These are phyloP conservation scores for Ustilago cynodontis DNA, from an alignment of 1,284 basidiomycete genomes.

Conservation along the genomic window DNA sequence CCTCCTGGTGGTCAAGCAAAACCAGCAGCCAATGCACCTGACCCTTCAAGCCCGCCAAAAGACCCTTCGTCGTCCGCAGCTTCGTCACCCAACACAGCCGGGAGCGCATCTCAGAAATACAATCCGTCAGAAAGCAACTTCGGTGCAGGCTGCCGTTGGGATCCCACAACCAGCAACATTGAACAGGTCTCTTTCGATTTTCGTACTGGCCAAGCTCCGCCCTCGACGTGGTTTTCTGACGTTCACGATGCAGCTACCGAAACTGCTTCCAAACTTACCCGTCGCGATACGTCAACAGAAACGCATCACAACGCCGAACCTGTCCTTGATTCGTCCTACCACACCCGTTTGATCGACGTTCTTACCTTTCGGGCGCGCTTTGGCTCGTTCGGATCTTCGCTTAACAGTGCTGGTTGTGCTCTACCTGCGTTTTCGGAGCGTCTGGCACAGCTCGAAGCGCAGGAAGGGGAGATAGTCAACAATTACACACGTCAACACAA, in stretches of 20 bases:
- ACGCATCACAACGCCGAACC: not conserved
- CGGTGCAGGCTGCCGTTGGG: conserved; percentile 50
- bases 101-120: not conserved
- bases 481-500: conserved; percentile 31
- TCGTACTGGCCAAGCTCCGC: conserved; percentile 40
- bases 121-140: conserved; percentile 21
- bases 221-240: conserved; percentile 37
- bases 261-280: not conserved
- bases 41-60: not conserved
- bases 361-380: conserved; percentile 40
- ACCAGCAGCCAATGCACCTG: not conserved
- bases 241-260: conserved; percentile 13
- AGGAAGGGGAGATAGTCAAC: conserved; percentile 38
- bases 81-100: not conserved
- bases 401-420: conserved; percentile 39
- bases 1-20: not conserved
- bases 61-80: not conserved
- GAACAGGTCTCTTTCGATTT: conserved; percentile 38
- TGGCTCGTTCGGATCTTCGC: conserved; percentile 35
- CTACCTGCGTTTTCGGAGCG: conserved; percentile 35
- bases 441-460: conserved; percentile 21
- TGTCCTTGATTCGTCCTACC: conserved; percentile 38
- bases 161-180: conserved; percentile 41
- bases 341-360: conserved; percentile 38
- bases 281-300: not conserved